Base-by-base conservation (phyloP, 805 yeast genomes). In the Candida yuanshanica region DNA sequence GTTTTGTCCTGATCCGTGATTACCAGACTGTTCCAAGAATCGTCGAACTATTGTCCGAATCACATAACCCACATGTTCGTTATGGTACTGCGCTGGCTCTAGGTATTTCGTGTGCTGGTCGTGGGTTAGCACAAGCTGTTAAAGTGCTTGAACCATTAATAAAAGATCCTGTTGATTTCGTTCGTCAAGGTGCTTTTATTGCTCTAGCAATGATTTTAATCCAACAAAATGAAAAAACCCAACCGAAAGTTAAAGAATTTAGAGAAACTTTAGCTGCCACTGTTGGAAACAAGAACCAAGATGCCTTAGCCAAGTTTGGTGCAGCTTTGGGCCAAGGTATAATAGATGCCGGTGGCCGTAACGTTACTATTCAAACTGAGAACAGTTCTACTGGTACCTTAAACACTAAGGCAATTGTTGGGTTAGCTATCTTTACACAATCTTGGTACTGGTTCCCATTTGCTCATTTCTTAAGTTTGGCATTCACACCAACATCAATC, bases 361-460 rank as follows among this genome's bases (percentile, higher is more conserved):
- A 93, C 56, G 95, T 85, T n/a, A 89, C 98, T 0, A 89, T 93
- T 49, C 84, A 84, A 52, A 70, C 91, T 38, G 97, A 93, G 63
- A 87, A 90, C 61, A 56, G 80, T 20, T 90, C 89, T 51, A 88
- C 96, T 32, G 95, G 89, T 46, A 88, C 95, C 17, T 74, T 93
- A 50, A 91, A 93, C 64, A 80, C 83, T 59, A 84, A 85, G 63
- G 93, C 96, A 0, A 82, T 93, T 54, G 95, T 90, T 43, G 99
- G 99, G 31, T 68, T 93, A 51, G 80, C 93, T 0, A 76, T 93
- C 45, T 93, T 93, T 60, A 69, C 84, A 10, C 99, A 93, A 68
- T 86, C 85, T 59, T 93, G 99, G 99, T 87, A 89, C 65, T 93
- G 99, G 99, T 93, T 82, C 79, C 99, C 99, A 45, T 74, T 90